Conservation (phyloP, 768 basidiomycete species). For the Strobilomyces confusus region DNA sequence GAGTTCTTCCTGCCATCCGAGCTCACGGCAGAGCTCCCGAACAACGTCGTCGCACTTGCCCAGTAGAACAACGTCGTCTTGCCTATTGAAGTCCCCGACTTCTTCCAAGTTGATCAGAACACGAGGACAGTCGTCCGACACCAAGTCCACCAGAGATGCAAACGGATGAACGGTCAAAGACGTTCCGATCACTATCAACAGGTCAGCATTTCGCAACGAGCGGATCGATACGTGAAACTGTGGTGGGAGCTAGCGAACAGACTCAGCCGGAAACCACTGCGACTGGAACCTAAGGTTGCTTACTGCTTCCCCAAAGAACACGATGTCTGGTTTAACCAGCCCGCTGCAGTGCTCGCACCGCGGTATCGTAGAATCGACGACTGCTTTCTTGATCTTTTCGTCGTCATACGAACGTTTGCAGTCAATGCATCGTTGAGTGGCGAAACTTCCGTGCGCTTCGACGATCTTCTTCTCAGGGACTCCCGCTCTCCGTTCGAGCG, state of each 20-base stretch:
- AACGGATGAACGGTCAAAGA: conserved; percentile 87
- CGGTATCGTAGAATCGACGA: conserved; percentile 55
- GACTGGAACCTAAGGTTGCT: conserved; percentile 21
- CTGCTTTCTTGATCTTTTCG: conserved; percentile 61
- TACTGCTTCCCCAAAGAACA: conserved; percentile 85
- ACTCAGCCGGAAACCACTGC: neutral
- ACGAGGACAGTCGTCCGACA: conserved; percentile 60
- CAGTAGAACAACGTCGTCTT: conserved; percentile 60
- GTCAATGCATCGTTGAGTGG: conserved; percentile 75
- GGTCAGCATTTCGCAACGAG: conserved; percentile 62
- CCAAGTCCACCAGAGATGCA: conserved; percentile 64
- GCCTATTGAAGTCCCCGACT: conserved; percentile 63
- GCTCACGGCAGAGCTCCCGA: conserved; percentile 52
- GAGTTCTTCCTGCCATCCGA: conserved; percentile 75
- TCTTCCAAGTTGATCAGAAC: conserved; percentile 86
- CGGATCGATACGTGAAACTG: conserved; percentile 58
- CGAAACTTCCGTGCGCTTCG: conserved; percentile 97
- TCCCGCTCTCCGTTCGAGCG: conserved; percentile 81
- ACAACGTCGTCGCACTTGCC: conserved; percentile 72
- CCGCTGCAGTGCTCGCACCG: conserved; percentile 66
- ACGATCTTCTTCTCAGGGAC: conserved; percentile 71
- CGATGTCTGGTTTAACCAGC: conserved; percentile 89
- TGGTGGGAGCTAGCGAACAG: conserved; percentile 56
- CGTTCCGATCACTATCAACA: conserved; percentile 89
- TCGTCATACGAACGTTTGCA: conserved; percentile 60